Evolutionary conservation across 2,329 filamentous ascomycete species (phyloP).

Genomic region (Pestalotiopsis sp.): DNA sequence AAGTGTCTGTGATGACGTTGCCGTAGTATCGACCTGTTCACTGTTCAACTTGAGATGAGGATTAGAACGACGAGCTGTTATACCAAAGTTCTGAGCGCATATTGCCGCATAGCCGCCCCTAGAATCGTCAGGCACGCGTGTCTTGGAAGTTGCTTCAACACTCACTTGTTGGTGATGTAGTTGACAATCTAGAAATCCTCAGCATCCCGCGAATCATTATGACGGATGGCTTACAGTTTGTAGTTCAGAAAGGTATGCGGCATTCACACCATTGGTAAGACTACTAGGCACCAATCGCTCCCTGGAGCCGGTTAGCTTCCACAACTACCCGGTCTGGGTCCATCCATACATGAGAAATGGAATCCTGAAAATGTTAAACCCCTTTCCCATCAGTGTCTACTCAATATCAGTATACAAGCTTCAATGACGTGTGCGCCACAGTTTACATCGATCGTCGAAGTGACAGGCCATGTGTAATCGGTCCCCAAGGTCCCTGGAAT

Average conservation of each 20-base stretch:
- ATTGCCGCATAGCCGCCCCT: constrained; percentile 42
- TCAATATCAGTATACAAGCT: neutral
- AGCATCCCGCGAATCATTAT: too few species aligned
- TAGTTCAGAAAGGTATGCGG: constrained; percentile 43
- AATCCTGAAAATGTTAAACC: constrained; percentile 61
- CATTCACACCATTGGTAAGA: constrained; percentile 43
- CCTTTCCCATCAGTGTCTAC: constrained; percentile 50
- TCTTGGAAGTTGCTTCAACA: constrained; percentile 21
- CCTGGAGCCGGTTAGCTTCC: constrained; percentile 20
- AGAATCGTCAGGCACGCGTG: too few species aligned
- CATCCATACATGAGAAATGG: constrained; percentile 44
- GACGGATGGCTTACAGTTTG: constrained; percentile 16
- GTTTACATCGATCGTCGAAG: constrained; percentile 4
- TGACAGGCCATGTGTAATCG: constrained; percentile 4
- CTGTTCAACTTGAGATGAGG: too few species aligned
- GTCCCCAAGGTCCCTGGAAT: neutral
- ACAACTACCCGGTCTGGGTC: too few species aligned
- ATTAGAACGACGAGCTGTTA: too few species aligned
- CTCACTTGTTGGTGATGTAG: constrained; percentile 46
- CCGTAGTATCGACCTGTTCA: constrained; percentile 44
- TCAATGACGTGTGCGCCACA: neutral
- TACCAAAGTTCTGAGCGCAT: constrained; percentile 64
- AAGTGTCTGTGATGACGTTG: constrained; percentile 52
- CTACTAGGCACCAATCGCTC: constrained; percentile 50
- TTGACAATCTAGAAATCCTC: constrained; percentile 27